Evolutionary conservation across 2,329 filamentous ascomycete genomes (phyloP).

Genomic region (Monilinia fructicola): DNA sequence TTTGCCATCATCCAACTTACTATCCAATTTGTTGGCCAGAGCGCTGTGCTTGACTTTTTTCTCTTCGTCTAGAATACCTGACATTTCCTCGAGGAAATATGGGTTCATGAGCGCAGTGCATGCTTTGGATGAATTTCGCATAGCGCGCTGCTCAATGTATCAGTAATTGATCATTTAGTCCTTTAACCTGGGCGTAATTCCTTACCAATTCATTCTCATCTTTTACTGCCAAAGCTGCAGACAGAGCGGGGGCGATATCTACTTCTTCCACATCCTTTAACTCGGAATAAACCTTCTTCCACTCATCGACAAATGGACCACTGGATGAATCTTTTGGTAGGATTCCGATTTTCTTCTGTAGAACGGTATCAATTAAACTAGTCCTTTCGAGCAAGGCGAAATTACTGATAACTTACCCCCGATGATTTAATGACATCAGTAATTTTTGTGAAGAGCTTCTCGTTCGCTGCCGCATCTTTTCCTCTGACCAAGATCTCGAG

Average conservation of each 20-base stretch:
- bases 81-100: constrained; percentile 98
- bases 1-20: constrained; percentile 88
- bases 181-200: constrained; percentile 20
- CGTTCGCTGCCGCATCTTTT: constrained; percentile 88
- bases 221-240: constrained; percentile 84
- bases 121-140: constrained; percentile 90
- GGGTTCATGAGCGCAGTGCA: constrained; percentile 93
- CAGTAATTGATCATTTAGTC: constrained; percentile 10
- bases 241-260: constrained; percentile 77
- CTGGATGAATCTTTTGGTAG: constrained; percentile 79
- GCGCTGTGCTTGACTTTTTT: constrained; percentile 93
- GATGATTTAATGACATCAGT: constrained; percentile 82
- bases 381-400: background rate
- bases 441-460: constrained; percentile 83
- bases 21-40: constrained; percentile 82
- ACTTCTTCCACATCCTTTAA: constrained; percentile 86
- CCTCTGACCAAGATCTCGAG: constrained; percentile 89
- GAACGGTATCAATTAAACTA: constrained; percentile 25
- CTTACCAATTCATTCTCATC: constrained; percentile 83
- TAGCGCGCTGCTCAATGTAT: constrained; percentile 60
- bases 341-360: constrained; percentile 83
- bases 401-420: constrained; percentile 61
- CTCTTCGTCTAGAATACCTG: constrained; percentile 88
- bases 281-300: constrained; percentile 79
- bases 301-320: constrained; percentile 93